Base-by-base conservation (phyloP, 495 filamentous ascomycete genomes). In the Beverwykella pulmonaria region DNA sequence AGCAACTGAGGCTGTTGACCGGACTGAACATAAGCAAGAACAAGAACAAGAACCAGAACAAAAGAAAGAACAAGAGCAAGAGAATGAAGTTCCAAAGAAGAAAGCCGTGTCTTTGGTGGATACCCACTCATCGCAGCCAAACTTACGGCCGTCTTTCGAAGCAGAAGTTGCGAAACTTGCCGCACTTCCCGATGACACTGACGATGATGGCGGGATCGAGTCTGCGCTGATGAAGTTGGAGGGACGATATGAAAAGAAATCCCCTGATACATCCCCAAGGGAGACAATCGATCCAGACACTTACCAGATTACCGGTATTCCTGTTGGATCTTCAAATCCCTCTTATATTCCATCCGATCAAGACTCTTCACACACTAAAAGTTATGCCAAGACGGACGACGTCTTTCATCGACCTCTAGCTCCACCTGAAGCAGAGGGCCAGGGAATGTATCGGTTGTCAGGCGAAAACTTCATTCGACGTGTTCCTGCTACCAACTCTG, bases 191-290 rank as follows among this genome's bases (percentile, higher is more conserved):
- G 95, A 99, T 74, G 90, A 93, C 63, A 65, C 77, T 23, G 82
- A 87, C 58, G 90, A 91, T 59, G 92, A 94, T 75, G 93, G 93
- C n/a, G 93, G 93, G 20, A 84, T 97, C 53, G 94, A 97, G 73
- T 92, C 93, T 15, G 92, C 94, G 6, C 73, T 99, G 65, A 77
- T 93, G 65, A 98, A 97, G 70, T 83, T 99, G 3, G 95, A 99
- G 79, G 94, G 94, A 6, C 92, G 89, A 70, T 95, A 86, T 76
- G 81, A 87, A 67, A 88, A 81, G 71, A 59, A 57, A 78, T 74
- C 60, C 71, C 71, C n/a, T 53, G 67, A 62, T 77, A 75, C 65
- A 70, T 78, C 59, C 79, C 80, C 62, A 48, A 44, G 29, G 27
- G 44, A 32, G 2, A 60, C 61, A 14, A 46, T 62, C 8, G 44